Evolutionary conservation across 2,329 filamentous ascomycete species (phyloP).

Genomic region (Dothideomycetes sp.): DNA sequence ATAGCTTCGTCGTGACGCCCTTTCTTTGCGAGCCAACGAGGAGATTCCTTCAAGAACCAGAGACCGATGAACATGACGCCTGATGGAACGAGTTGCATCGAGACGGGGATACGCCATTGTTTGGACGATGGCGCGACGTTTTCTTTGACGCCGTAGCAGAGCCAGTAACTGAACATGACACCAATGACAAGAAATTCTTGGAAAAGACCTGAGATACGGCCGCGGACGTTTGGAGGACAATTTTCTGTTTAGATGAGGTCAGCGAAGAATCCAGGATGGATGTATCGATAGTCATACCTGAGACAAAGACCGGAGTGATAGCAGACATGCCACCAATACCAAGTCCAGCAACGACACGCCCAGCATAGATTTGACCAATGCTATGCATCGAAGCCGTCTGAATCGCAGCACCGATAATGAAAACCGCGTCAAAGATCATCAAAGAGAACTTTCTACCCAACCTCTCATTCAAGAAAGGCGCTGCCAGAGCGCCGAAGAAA

Average conservation of each 20-base stretch:
- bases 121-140: conserved; percentile 16
- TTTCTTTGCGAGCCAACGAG: conserved; percentile 57
- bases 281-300: too few relatives aligned
- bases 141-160: conserved; percentile 11
- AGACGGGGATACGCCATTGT: conserved; percentile 45
- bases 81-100: conserved; percentile 55
- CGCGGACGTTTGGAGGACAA: conserved; percentile 49
- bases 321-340: conserved; percentile 44
- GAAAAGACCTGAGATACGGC: conserved; percentile 49
- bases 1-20: conserved; percentile 52
- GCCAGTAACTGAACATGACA: conserved; percentile 41
- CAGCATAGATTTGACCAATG: conserved; percentile 55
- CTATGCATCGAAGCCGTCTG: conserved; percentile 53
- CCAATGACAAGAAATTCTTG: conserved; percentile 48
- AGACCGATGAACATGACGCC: conserved; percentile 43
- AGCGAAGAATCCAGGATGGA: too few relatives aligned
- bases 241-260: conserved; percentile 44
- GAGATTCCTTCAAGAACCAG: conserved; percentile 45
- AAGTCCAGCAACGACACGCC: conserved; percentile 49
- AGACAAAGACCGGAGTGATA: conserved; percentile 50
- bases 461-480: conserved; percentile 45
- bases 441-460: conserved; percentile 49
- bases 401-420: conserved; percentile 53
- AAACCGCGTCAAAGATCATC: conserved; percentile 47
- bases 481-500: conserved; percentile 53